Evolutionary conservation across 495 filamentous ascomycete species (phyloP), one percentile per base, ranked within the genome.

Genomic region (Penicillium canescens): DNA sequence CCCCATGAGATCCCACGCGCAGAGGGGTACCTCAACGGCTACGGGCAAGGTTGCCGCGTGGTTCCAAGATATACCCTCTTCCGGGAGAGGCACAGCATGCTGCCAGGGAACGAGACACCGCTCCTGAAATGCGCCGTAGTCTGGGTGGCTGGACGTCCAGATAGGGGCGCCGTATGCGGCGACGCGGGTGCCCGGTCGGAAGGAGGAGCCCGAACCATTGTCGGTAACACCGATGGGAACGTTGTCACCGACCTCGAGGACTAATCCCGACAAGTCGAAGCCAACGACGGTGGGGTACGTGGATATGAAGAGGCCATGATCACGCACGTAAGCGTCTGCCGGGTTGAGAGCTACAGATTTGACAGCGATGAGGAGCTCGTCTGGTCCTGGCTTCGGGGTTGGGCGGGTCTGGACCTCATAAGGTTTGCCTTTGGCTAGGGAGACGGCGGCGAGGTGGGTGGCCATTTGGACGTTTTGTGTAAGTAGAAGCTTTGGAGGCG

Each of bases 261-360:
- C 71, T 34, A 73, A 43, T 8, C 78, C 78, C 1, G 67, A 57
- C n/a, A 79, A 57, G 54, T 82, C 78, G 43, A 75, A 75, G 50
- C 77, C 78, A 13, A 76, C 35, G 42, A 82, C 64, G 8, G 73
- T 68, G 11, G 78, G 77, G 64, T 77, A 78, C 18, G 35, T 41
- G 21, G 66, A 26, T 42, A 79, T 65, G 54, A 68, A 61, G 59
- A 77, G 67, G 54, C 75, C 76, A 18, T 60, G 54, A 18, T 73
- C 64, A 21, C 69, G 75, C 62, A 71, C 69, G 34, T 50, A 16
- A 40, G 14, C 55, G 59, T 81, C 78, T 55, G 76, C 56, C 1
- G 75, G 77, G 58, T 82, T 83, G 42, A 83, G 60, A 21, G 78
- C 78, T 21, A 82, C 48, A 16, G 78, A 69, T 50, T 79, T 75